A percentile compares a stretch with the other conserved stretches of the same genome.
phyloP scores from a whole-genome alignment of 257 asterid genomes.

The Plantago elongata region DNA sequence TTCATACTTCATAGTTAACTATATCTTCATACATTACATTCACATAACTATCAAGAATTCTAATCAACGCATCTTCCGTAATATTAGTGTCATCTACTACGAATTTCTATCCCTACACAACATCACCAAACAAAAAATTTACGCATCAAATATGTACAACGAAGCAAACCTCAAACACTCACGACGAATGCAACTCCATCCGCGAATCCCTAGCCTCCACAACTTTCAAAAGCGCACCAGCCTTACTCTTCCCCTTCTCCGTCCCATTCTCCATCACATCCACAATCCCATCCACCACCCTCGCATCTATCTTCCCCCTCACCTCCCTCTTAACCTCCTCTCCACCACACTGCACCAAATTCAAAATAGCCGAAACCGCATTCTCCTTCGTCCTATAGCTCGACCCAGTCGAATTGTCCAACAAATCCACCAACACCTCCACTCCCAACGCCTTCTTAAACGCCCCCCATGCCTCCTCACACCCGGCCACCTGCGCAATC shows the following conservation, averaged over 20 bases:
- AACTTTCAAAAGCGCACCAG: slow-evolving; percentile 43
- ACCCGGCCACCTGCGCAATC: slow-evolving; percentile 86
- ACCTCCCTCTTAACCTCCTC: slow-evolving; percentile 45
- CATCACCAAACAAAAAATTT: slow-evolving; percentile 14
- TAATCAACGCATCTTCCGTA: not conserved
- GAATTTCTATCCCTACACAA: slow-evolving; percentile 2
- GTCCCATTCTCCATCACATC: slow-evolving; percentile 68
- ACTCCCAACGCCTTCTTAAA: slow-evolving; percentile 60
- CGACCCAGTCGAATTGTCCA: slow-evolving; percentile 76
- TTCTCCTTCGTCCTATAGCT: slow-evolving; percentile 78
- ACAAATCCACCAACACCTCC: slow-evolving; percentile 70
- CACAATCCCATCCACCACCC: slow-evolving; percentile 67
- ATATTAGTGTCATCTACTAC: not conserved
- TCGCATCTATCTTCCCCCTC: slow-evolving; percentile 42
- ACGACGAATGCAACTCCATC: slow-evolving; percentile 28
- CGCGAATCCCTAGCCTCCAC: slow-evolving; percentile 32
- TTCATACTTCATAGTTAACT: not conserved
- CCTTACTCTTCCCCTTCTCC: slow-evolving; percentile 73
- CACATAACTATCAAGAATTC: not conserved
- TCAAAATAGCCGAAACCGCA: slow-evolving; percentile 65
- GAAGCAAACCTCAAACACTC: slow-evolving; percentile 26
- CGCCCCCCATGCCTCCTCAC: slow-evolving; percentile 83
- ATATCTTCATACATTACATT: slow-evolving; percentile 1
- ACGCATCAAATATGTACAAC: slow-evolving; percentile 20
- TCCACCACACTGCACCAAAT: slow-evolving; percentile 70